Evolutionary conservation across 768 basidiomycete genomes (phyloP), one percentile per base, ranked within the genome.

Genomic region (Phaffia tasmanica): DNA sequence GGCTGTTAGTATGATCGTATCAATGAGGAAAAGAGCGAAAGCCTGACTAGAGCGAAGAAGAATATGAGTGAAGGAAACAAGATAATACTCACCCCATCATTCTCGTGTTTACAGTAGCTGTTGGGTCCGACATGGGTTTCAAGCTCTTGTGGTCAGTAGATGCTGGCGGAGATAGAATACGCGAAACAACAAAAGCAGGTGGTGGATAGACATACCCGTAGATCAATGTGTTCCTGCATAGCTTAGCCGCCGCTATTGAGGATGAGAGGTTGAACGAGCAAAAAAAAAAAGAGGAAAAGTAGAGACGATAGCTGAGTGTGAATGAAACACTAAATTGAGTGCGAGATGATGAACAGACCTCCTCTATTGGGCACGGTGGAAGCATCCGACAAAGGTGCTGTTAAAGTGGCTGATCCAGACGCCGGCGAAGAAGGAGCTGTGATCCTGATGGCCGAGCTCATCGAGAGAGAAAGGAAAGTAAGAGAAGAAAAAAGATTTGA

Each of bases 201-300:
- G 23, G 49, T 21, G 16, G 11, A 15, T 14, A 16, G 16, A 63
- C 63, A 35, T 21, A 63, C 63, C 66, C 66, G 11, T 67, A 55
- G 47, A 67, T 62, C 47, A 67, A 32, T 46, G 57, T 55, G 60
- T 67, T 67, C 0, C 66, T 54, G 23, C 66, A 67, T n/a, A 67
- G 53, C 60, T 67, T 67, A 30, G 60, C 46, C n/a, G 61, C 60
- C 62, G 47, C 14, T 7, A n/a, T 3, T 7, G 14, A 25, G 2
- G n/a, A 21, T 14, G n/a, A n/a, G 25, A 30, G 35, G 35, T 49
- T 5, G 27, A 29, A 7, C 19, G 48, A 50, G 55, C n/a, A n/a
- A n/a, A n/a, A n/a, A n/a, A n/a, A n/a, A n/a, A n/a, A n/a, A n/a
- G 15, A 57, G 47, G 21, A 32, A 6, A 18, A 29, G 18, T 57